Evolutionary conservation across 2,329 filamentous ascomycete species (phyloP).

Genomic region (Pseudodiploospora longispora): DNA sequence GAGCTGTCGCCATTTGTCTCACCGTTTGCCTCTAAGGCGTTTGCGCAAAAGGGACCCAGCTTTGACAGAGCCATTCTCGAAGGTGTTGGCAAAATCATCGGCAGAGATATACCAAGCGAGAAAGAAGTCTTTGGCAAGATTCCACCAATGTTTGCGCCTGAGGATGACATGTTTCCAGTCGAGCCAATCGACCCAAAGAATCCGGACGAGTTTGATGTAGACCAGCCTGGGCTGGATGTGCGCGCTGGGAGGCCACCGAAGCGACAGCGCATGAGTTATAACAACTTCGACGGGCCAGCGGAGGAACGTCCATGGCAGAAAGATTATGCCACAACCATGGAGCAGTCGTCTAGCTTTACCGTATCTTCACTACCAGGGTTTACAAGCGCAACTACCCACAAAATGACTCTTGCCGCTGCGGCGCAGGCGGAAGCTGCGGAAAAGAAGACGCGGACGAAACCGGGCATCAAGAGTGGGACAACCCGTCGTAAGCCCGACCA

Average conservation of each 20-base stretch:
- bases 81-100: constrained; percentile 63
- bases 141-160: constrained; percentile 44
- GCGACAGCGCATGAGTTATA: constrained; percentile 18
- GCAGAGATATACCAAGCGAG: constrained; percentile 50
- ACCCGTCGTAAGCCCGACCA: constrained; percentile 30
- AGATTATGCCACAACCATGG: constrained; percentile 55
- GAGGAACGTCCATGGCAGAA: constrained; percentile 31
- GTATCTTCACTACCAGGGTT: constrained; percentile 51
- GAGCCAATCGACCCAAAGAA: constrained; percentile 44
- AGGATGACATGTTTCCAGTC: constrained; percentile 62
- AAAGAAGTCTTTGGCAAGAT: constrained; percentile 45
- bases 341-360: constrained; percentile 49
- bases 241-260: constrained; percentile 19
- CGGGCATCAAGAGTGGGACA: constrained; percentile 11
- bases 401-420: constrained; percentile 26
- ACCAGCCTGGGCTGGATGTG: constrained; percentile 7
- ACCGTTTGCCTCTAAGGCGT: constrained; percentile 27
- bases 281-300: constrained; percentile 8
- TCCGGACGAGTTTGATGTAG: constrained; percentile 11
- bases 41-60: constrained; percentile 59
- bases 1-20: constrained; percentile 67
- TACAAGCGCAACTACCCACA: constrained; percentile 52
- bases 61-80: constrained; percentile 55
- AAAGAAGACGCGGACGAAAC: constrained; percentile 13
- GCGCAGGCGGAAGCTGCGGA: constrained; percentile 12